phyloP scores from a whole-genome alignment of 345 rosid species.

The Psidium friedrichsthalianum region DNA sequence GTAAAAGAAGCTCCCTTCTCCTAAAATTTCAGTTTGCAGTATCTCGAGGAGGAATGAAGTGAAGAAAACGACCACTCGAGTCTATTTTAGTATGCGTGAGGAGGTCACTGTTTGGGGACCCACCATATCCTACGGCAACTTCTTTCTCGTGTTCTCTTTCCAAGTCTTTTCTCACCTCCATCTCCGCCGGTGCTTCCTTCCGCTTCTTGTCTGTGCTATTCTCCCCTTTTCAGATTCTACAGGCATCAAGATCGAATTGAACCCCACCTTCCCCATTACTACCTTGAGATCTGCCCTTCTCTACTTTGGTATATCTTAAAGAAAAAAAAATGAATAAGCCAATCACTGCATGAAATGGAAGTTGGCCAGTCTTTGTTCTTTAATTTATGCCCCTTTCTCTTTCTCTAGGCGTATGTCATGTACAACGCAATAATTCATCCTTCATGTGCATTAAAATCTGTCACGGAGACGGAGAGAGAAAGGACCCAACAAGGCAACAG shows the following conservation, averaged over 20 bases:
- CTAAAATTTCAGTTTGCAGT: background rate
- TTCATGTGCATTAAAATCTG: background rate
- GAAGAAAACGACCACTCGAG: background rate
- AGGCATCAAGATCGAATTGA: background rate
- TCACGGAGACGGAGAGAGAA: background rate
- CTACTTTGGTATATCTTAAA: background rate
- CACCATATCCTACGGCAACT: background rate
- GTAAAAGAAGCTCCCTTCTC: background rate
- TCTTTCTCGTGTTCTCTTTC: background rate
- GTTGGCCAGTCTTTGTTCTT: background rate
- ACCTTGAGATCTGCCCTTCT: background rate
- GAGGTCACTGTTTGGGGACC: background rate
- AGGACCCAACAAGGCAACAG: too few relatives aligned
- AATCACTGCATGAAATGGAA: background rate
- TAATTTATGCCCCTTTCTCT: background rate
- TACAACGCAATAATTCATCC: background rate
- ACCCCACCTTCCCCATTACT: background rate
- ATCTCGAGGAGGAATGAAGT: background rate
- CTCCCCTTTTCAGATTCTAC: background rate
- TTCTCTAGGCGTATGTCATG: background rate
- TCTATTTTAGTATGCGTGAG: background rate
- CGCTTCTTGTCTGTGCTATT: background rate
- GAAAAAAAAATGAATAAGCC: background rate
- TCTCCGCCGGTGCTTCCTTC: background rate
- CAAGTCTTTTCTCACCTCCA: background rate